Evolutionary conservation across 169 alveolate genomes (phyloP), one percentile per base, ranked within the genome.

Genomic region (Eimeria mitis): DNA sequence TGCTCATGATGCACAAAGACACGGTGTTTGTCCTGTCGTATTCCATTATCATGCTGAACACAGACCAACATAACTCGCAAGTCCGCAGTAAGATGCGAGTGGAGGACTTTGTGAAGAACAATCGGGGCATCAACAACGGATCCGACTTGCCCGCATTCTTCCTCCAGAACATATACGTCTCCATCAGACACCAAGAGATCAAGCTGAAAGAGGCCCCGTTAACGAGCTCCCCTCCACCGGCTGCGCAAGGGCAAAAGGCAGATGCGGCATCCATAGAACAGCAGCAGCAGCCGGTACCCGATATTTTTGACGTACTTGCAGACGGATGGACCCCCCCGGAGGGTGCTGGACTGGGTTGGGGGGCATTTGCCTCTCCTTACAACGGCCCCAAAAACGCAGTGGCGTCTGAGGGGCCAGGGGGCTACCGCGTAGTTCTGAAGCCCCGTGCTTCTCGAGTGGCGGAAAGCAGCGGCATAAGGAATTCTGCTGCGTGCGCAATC

Each of bases 11-110:
- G 79, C 97, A 97, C 95, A 94, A 98, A 49, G 99, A 98, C 91
- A 98, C 97, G 44, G 98, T 98, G 47, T 98, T 98, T 65, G 98
- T 98, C 63, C 95, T 98, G 75, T 97, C 98, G 21, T 98, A 98
- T 94, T 98, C 99, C 19, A 98, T 98, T 61, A 98, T 98, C 73
- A 98, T 98, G 99, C 97, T 98, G 89, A 98, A 98, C 96, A 98
- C 99, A 47, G 99, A 98, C 95, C 95, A 98, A 85, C 99, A 98
- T 94, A 98, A 98, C 95, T 85, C 96, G 44, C 98, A 98, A 94
- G 98, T 98, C n/a, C 98, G 98, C 94, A 97, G 97, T 91, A 98
- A 98, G 95, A 98, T 98, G 99, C 94, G 96, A 42, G 95, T 98
- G 71, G 99, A 98, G 94, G 99, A 98, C 56, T 98, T 98, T 92